A percentile compares a stretch with the other conserved stretches of the same genome.
phyloP scores from a whole-genome alignment of 2,329 filamentous ascomycete species.

The Raffaelea ambrosiae region DNA sequence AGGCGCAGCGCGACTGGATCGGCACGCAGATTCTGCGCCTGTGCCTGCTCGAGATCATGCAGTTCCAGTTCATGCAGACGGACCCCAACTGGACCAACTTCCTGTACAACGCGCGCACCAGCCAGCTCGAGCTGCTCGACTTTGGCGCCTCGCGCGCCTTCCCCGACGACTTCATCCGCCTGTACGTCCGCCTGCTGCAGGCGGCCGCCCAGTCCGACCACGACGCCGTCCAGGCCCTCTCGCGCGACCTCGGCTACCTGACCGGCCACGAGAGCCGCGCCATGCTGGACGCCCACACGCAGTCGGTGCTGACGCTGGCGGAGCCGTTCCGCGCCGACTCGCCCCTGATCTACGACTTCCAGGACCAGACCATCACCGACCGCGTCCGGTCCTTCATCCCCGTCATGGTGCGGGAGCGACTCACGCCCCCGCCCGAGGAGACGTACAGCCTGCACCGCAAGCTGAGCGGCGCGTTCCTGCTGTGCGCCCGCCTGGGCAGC shows the following conservation, averaged over 20 bases:
- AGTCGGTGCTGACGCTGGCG: conserved; percentile 79
- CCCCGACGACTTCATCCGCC: conserved; percentile 67
- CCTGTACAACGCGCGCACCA: conserved; percentile 66
- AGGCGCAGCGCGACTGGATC: conserved; percentile 89
- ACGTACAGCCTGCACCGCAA: conserved; percentile 95
- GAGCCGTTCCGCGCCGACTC: conserved; percentile 77
- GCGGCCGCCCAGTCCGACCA: conserved; percentile 69
- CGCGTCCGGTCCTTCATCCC: conserved; percentile 82
- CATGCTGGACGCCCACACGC: conserved; percentile 89
- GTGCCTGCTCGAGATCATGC: conserved; percentile 84
- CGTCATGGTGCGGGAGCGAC: conserved; percentile 80
- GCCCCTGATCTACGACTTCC: conserved; percentile 83
- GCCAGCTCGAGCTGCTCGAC: conserved; percentile 82
- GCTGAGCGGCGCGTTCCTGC: conserved; percentile 84
- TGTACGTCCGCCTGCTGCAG: conserved; percentile 71
- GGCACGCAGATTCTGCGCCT: conserved; percentile 88
- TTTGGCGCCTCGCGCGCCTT: conserved; percentile 90
- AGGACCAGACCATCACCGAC: conserved; percentile 92
- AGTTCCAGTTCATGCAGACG: conserved; percentile 98
- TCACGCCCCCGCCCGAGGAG: conserved; percentile 91
- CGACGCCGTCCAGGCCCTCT: conserved; percentile 54
- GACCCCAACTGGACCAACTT: conserved; percentile 99
- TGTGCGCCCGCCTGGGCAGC: conserved; percentile 82
- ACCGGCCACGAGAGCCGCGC: conserved; percentile 77
- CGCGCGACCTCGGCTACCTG: conserved; percentile 75